Conservation (phyloP, 2,329 filamentous ascomycete genomes). For the Akanthomyces muscarius region DNA sequence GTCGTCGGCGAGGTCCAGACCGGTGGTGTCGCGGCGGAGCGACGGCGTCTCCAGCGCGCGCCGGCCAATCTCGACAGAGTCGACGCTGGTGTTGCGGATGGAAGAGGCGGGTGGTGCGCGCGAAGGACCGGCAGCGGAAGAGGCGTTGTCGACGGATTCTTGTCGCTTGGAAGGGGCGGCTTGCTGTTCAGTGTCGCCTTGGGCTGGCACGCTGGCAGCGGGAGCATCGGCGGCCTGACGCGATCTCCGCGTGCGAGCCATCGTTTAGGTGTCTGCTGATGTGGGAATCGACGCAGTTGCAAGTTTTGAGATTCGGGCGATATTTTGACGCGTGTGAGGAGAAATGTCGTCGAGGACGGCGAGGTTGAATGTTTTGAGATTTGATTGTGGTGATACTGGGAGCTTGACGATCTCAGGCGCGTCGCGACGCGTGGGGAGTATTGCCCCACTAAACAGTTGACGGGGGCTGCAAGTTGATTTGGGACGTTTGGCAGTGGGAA, state of each 20-base stretch:
- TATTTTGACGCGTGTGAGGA: not conserved
- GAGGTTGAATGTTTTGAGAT: not conserved
- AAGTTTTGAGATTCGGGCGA: not conserved
- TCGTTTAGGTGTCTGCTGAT: slow-evolving; percentile 13
- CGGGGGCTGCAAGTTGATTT: too few relatives aligned
- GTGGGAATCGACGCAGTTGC: not conserved
- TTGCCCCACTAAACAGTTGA: slow-evolving; percentile 14
- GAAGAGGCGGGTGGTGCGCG: slow-evolving; percentile 16
- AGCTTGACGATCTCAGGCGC: not conserved
- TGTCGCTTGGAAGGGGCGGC: slow-evolving; percentile 20
- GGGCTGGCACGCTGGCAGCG: slow-evolving; percentile 15
- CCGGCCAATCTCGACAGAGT: slow-evolving; percentile 37
- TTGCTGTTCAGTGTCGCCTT: slow-evolving; percentile 25
- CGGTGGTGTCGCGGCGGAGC: slow-evolving; percentile 41
- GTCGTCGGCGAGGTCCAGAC: slow-evolving; percentile 46
- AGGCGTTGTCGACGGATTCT: slow-evolving; percentile 17
- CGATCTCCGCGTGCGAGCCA: slow-evolving; percentile 32
- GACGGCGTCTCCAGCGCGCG: slow-evolving; percentile 31
- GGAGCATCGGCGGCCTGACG: slow-evolving; percentile 26
- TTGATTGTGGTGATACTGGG: slow-evolving; percentile 1
- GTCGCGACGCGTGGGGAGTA: slow-evolving; percentile 14
- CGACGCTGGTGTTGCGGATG: slow-evolving; percentile 25
- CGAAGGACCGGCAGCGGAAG: slow-evolving; percentile 19
- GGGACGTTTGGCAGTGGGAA: too few relatives aligned
- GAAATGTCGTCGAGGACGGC: not conserved